Conservation (phyloP, 495 filamentous ascomycete species). For the Amphirosellinia nigrospora region DNA sequence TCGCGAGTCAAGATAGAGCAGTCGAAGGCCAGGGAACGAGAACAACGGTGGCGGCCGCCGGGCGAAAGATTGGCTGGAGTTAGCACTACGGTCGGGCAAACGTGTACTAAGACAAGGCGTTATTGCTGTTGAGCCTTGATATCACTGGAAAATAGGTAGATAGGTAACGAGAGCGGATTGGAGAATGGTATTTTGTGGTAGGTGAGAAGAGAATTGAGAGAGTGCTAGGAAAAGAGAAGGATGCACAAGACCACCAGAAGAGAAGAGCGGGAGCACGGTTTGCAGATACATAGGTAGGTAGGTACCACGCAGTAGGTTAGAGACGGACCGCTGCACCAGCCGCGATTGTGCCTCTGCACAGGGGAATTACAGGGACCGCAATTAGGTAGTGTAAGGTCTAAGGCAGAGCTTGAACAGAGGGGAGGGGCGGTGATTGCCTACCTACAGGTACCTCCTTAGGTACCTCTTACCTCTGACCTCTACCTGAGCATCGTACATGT, state of each 20-base stretch:
- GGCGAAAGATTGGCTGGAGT: slow-evolving; percentile 15
- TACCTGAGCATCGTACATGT: neutral
- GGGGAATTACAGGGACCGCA: slow-evolving; percentile 14
- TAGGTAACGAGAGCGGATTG: slow-evolving; percentile 20
- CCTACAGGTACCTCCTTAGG: neutral
- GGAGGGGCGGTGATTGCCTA: slow-evolving; percentile 6
- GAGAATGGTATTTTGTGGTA: slow-evolving; percentile 24
- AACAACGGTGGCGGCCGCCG: neutral
- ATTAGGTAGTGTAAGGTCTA: too few relatives aligned
- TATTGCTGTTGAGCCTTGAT: slow-evolving; percentile 2
- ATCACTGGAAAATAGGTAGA: neutral
- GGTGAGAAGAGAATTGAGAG: slow-evolving; percentile 22
- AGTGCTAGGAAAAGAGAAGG: slow-evolving; percentile 6
- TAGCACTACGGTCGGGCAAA: slow-evolving; percentile 14
- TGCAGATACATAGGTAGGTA: slow-evolving; percentile 11
- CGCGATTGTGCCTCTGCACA: slow-evolving; percentile 5
- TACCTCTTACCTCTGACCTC: neutral
- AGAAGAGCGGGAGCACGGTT: slow-evolving; percentile 25
- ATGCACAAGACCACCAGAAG: slow-evolving; percentile 25
- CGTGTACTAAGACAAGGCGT: slow-evolving; percentile 12
- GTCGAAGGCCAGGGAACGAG: slow-evolving; percentile 16
- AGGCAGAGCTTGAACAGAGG: slow-evolving; percentile 11
- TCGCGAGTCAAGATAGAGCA: slow-evolving; percentile 33
- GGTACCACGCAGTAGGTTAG: too few relatives aligned
- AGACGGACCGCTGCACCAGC: slow-evolving; percentile 1